These are phyloP conservation scores for Pilaira anomala DNA, from an alignment of 192 early-diverging fungal genomes.

Conservation along the genomic window DNA sequence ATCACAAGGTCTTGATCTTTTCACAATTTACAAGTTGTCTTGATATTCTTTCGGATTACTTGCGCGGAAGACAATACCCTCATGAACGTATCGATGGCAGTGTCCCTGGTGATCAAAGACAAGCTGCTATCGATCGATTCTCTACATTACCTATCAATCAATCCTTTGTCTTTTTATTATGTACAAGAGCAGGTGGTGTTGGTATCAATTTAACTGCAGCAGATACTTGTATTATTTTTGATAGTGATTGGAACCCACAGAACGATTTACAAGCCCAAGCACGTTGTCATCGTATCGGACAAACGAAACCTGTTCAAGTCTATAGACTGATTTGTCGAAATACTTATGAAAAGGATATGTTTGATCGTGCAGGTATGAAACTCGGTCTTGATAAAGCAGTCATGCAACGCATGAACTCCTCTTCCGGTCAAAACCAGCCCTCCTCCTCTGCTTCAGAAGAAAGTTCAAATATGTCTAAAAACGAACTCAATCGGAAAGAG, in stretches of 20 bases:
- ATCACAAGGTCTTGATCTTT: constrained; percentile 86
- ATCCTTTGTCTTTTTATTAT: constrained; percentile 83
- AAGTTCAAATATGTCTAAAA: constrained; percentile 38
- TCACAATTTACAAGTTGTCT: constrained; percentile 84
- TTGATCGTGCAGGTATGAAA: constrained; percentile 85
- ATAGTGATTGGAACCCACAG: constrained; percentile 88
- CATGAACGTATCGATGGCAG: constrained; percentile 83
- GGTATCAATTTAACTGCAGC: constrained; percentile 86
- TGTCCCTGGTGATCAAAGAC: constrained; percentile 74
- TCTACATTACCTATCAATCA: constrained; percentile 61
- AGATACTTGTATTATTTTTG: constrained; percentile 86
- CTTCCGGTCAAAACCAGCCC: constrained; percentile 21
- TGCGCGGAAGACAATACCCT: constrained; percentile 65
- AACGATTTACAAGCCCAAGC: constrained; percentile 86
- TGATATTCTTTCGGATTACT: constrained; percentile 80
- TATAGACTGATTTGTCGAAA: constrained; percentile 80
- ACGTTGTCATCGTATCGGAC: constrained; percentile 84
- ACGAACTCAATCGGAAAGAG: constrained; percentile 69
- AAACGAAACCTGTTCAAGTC: constrained; percentile 78
- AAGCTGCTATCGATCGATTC: constrained; percentile 86
- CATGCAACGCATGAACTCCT: constrained; percentile 52
- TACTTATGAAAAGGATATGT: constrained; percentile 89
- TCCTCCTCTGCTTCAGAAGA: constrained; percentile 31
- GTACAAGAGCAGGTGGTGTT: constrained; percentile 85
- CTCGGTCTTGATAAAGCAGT: constrained; percentile 79